Base-by-base conservation (phyloP, 2,329 filamentous ascomycete species). In the Truncatella angustata region DNA sequence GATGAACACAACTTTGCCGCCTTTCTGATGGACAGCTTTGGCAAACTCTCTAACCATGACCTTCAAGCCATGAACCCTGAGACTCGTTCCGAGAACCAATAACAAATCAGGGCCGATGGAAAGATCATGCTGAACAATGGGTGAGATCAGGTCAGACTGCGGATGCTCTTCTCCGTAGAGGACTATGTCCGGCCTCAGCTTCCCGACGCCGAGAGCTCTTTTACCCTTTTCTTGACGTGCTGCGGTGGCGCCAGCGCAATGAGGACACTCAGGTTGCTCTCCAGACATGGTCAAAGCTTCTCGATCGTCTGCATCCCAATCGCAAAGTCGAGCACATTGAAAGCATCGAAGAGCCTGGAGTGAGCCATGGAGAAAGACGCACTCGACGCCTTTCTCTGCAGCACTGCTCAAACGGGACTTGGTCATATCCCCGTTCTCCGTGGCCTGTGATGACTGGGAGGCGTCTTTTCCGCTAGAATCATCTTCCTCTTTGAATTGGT, bases 161-260 rank as follows among this genome's bases (percentile, higher is more conserved):
- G 87, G 87, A 59, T 90, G 85, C 49, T 89, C 85, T 63, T 90
- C 86, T 20, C 86, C 86, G 61, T 90, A 90, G 1, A 90, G 73
- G 2, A 90, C 86, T 60, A 90, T 87, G 60, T 90, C 86, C 0
- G 87, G 87, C 35, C 86, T 75, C 16, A 90, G 73, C 54, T 85
- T 84, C 30, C 86, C 86, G 3, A 89, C 79, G 3, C 84, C 84
- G 5, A 88, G 72, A 0, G 82, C 83, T 53, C 86, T 77, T 62
- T 88, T 87, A 11, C 87, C 87, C 46, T 73, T 79, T 54, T 85
- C 84, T 57, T 84, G 77, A 28, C 86, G 76, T 5, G 81, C 81
- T 1, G 80, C 79, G 3, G 83, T 85, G 4, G 85, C 82, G 1
- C 78, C 79, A 3, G 76, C 78, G 60, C 87, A 90, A 45, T 81